These are phyloP conservation scores for Vitis hybrid DNA, from an alignment of 177 flowering plant genomes.

Conservation along the genomic window DNA sequence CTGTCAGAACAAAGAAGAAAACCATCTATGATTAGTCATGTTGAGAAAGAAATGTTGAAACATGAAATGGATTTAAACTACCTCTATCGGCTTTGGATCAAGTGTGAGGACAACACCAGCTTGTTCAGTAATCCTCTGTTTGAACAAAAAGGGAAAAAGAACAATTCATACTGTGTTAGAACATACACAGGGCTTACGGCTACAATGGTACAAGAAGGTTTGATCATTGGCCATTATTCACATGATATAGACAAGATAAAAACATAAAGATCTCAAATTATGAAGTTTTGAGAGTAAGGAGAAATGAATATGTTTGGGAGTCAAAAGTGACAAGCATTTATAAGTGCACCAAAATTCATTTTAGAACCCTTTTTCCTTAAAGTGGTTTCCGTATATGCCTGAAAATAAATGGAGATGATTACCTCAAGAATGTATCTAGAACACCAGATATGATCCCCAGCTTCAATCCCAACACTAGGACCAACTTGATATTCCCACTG, in stretches of 20 bases:
- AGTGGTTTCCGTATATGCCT: no score
- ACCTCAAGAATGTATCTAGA: slow-evolving; percentile 97
- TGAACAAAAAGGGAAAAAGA: slow-evolving; percentile 14
- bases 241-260: no score
- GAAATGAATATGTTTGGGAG: no score
- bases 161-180: not conserved
- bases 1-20: slow-evolving; percentile 31
- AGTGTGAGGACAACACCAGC: slow-evolving; percentile 96
- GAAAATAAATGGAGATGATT: slow-evolving; percentile 10
- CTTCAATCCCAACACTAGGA: slow-evolving; percentile 97
- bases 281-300: no score
- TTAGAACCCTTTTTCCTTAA: no score
- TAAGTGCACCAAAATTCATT: no score
- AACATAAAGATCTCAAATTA: no score
- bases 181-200: not conserved
- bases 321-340: no score
- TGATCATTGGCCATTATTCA: no score
- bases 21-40: not conserved
- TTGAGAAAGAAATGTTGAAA: not conserved
- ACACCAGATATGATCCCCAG: slow-evolving; percentile 92
- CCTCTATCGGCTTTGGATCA: slow-evolving; percentile 98
- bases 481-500: slow-evolving; percentile 99
- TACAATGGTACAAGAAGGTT: no score
- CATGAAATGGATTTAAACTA: slow-evolving; percentile 18
- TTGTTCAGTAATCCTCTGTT: slow-evolving; percentile 96